A percentile compares a stretch with the other conserved stretches of the same genome.
These are phyloP conservation scores for Usnea hakonensis DNA, from an alignment of 495 filamentous ascomycete species.

Conservation along the genomic window DNA sequence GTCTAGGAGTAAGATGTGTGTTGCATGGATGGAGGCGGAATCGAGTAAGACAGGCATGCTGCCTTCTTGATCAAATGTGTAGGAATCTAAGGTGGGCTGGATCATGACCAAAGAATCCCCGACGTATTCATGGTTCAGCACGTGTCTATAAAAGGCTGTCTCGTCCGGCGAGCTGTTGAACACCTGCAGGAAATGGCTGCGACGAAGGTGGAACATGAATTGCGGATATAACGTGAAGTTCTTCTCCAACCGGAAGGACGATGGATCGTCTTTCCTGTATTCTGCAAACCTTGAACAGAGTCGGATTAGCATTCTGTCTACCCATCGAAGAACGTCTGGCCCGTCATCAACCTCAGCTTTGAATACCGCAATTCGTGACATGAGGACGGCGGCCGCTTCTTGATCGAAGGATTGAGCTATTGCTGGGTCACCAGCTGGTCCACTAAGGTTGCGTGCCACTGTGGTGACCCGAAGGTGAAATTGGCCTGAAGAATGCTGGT, in stretches of 20 bases:
- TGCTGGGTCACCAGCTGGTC: slow-evolving; percentile 92
- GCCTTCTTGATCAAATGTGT: slow-evolving; percentile 91
- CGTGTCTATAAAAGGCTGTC: slow-evolving; percentile 96
- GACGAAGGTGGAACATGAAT: slow-evolving; percentile 98
- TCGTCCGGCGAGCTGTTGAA: slow-evolving; percentile 99
- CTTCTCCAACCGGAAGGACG: slow-evolving; percentile 96
- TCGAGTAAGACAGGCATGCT: slow-evolving; percentile 87
- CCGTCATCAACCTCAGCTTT: slow-evolving; percentile 99
- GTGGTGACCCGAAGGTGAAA: slow-evolving; percentile 96
- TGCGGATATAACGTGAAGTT: slow-evolving; percentile 99
- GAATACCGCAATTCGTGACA: slow-evolving; percentile 97
- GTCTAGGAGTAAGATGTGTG: slow-evolving; percentile 90
- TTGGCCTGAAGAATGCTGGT: slow-evolving; percentile 92
- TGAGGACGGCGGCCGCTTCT: slow-evolving; percentile 93
- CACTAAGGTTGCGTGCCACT: slow-evolving; percentile 82
- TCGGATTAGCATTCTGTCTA: slow-evolving; percentile 96
- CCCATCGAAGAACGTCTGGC: slow-evolving; percentile 97
- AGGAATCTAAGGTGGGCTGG: slow-evolving; percentile 94
- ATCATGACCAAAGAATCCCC: slow-evolving; percentile 98
- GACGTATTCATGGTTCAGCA: slow-evolving; percentile 95
- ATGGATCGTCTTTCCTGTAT: slow-evolving; percentile 96
- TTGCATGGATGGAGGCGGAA: slow-evolving; percentile 90
- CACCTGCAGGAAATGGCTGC: slow-evolving; percentile 96
- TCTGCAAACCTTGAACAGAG: slow-evolving; percentile 96
- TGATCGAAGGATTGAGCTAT: slow-evolving; percentile 98